These are phyloP conservation scores for Tylopilus felleus DNA, from an alignment of 768 basidiomycete genomes.

Conservation along the genomic window DNA sequence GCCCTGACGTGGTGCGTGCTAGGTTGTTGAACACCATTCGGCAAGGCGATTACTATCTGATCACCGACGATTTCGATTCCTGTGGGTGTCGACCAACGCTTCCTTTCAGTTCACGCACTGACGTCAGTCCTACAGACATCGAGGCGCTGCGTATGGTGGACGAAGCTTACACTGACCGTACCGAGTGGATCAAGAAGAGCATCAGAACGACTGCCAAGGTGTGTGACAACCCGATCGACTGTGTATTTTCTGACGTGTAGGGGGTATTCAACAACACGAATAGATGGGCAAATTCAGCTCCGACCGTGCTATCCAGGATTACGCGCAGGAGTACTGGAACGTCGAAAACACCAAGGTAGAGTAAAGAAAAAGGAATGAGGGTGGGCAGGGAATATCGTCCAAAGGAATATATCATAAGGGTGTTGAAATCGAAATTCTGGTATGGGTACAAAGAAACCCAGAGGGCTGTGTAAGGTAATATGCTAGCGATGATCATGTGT, in stretches of 20 bases:
- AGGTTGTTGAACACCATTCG: constrained; percentile 74
- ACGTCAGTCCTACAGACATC: constrained; percentile 50
- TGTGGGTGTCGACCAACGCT: constrained; percentile 44
- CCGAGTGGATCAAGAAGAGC: constrained; percentile 90
- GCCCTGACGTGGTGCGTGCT: constrained; percentile 19
- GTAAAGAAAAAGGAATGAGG: constrained; percentile 1
- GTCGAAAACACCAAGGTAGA: constrained; percentile 48
- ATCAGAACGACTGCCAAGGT: constrained; percentile 81
- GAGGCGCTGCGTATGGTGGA: constrained; percentile 85
- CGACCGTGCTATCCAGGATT: constrained; percentile 89
- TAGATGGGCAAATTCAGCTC: constrained; percentile 96
- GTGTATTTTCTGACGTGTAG: constrained; percentile 53
- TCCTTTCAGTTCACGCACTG: background rate
- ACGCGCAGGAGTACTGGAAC: constrained; percentile 87
- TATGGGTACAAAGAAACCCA: background rate
- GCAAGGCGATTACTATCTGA: constrained; percentile 72
- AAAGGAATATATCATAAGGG: constrained; percentile 7
- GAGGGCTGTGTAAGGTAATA: constrained; percentile 8
- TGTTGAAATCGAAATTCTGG: constrained; percentile 3
- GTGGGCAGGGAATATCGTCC: background rate
- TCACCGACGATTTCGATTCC: constrained; percentile 93
- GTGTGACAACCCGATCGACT: constrained; percentile 37
- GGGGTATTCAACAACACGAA: constrained; percentile 37
- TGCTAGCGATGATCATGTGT: constrained; percentile 14
- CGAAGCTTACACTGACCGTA: constrained; percentile 76